Base-by-base conservation (phyloP, 1,284 basidiomycete genomes). In the Cutaneotrichosporon daszewskae region DNA sequence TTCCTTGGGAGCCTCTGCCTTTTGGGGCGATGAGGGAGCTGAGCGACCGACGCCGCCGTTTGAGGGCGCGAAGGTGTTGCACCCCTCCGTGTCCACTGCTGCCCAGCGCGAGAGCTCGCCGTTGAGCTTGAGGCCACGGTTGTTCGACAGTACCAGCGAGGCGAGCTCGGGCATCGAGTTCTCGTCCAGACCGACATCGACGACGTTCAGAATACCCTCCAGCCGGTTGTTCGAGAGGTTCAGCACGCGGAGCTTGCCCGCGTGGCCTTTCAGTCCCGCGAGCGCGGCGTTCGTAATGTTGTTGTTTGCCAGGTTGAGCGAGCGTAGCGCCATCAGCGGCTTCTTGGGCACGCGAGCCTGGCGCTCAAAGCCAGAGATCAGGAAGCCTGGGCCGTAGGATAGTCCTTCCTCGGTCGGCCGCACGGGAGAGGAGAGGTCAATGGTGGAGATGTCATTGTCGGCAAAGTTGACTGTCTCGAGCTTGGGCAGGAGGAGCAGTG, bases 341-440 rank as follows among this genome's bases (percentile, higher is more conserved):
- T 47, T 44, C 38, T 52, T 46, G 23, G 52, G 38, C 8, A 52
- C 37, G 20, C 48, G 58, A 5, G 50, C 49, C 17, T 45, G 50
- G 8, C 68, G 58, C 18, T 60, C 59, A 48, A 69, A 66, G 1
- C 58, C 52, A 1, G 64, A 64, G 12, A 60, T 54, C 22, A 69
- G 55, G 54, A 69, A 69, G 5, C 66, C 66, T 3, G 58, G 52
- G 31, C 66, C 66, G 47, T 69, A 69, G 14, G 54, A 47, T 24
- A 66, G 43, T 5, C 66, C 60, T 27, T 65, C 63, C 27, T 65
- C 59, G 4, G 62, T 60, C 4, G 69, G 67, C 22, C 54, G 55
- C 33, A 64, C 45, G 2, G 68, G 67, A 6, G 49, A 44, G 3
- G 53, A 40, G 39, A 67, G 58, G 37, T 62, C 60, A 34, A 72